Evolutionary conservation across 2,329 filamentous ascomycete genomes (phyloP), one percentile per base, ranked within the genome.

Genomic region (Aureobasidium sp.): DNA sequence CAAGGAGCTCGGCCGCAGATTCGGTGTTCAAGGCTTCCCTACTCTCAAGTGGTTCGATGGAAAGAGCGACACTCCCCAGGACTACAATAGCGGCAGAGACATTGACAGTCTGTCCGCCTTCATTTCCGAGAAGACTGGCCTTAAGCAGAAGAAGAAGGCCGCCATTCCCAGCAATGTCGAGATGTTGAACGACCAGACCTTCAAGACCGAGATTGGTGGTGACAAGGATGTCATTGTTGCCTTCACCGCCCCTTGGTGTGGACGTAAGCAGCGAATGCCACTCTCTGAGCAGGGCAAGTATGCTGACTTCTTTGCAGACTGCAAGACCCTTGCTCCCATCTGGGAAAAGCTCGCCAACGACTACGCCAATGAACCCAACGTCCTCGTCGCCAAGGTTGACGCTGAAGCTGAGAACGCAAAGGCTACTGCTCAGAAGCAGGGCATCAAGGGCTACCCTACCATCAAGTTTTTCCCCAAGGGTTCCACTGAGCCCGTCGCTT

Each of bases 31-130:
- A 77, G 95, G 95, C 23, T 99, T 97, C 81, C 94, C 94, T 23
- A 99, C 94, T 0, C 79, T 99, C 71, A 99, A 99, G 79, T 99
- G 85, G 83, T 99, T 99, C 71, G 92, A 97, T 76, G 94, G 94
- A 69, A 95, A 95, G 83, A 93, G 88, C 74, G 86, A 91, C 64
- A 87, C 84, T 71, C 92, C 93, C 0, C 79, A 83, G 66, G 91
- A 97, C 65, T 99, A 97, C 80, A 88, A 84, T 64, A 87, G 90
- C 64, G 91, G 90, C 36, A 85, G 94, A 62, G 93, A 97, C 74
- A 74, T 99, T 29, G 94, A 97, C 70, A 90, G 88, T 74, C 79
- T 99, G 77, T 82, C 81, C 59, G 81, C 82, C 52, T 99, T 94
- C 76, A 85, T 99, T 64, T 82, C 82, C 6, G 87, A 96, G 71